A percentile compares a stretch with the other conserved stretches of the same genome.
phyloP scores from a whole-genome alignment of 202 grass and related monocot genomes.

The Dendrocalamus latiflorus region DNA sequence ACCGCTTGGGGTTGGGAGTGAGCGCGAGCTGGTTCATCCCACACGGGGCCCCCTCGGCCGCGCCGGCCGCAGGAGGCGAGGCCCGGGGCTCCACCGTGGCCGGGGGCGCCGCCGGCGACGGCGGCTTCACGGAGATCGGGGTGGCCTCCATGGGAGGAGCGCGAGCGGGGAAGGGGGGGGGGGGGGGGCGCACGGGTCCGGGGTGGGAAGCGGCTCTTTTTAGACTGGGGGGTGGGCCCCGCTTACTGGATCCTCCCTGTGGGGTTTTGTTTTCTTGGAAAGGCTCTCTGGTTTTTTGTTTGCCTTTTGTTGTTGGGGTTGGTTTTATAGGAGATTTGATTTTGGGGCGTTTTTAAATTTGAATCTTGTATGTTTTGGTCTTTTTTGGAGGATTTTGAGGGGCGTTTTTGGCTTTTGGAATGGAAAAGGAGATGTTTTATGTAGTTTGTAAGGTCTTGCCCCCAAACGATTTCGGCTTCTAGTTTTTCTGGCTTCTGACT shows the following conservation, averaged over 20 bases:
- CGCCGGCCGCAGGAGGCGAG: background rate
- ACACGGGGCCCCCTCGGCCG: background rate
- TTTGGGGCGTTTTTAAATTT: background rate
- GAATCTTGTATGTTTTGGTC: background rate
- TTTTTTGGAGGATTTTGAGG: background rate
- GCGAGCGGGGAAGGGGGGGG: background rate
- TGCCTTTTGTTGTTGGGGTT: background rate
- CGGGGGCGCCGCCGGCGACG: constrained; percentile 10
- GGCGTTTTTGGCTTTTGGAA: accelerated
- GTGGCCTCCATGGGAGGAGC: constrained; percentile 46
- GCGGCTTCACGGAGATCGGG: constrained; percentile 53
- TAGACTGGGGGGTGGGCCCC: constrained; percentile 18
- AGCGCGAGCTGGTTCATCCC: constrained; percentile 45
- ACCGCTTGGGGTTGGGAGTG: constrained; percentile 36
- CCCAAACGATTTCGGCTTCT: too few species aligned
- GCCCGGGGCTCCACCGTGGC: background rate
- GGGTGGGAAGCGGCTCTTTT: constrained; percentile 28
- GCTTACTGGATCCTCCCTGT: background rate
- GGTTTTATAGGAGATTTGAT: background rate
- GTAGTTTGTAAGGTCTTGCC: background rate
- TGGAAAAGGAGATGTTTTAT: background rate
- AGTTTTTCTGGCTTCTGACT: too few species aligned
- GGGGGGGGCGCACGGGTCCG: constrained; percentile 24
- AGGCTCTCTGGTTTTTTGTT: background rate
- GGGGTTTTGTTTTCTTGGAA: constrained; percentile 20